Evolutionary conservation across 805 yeast genomes (phyloP).

Genomic region (Candida mattraensis): DNA sequence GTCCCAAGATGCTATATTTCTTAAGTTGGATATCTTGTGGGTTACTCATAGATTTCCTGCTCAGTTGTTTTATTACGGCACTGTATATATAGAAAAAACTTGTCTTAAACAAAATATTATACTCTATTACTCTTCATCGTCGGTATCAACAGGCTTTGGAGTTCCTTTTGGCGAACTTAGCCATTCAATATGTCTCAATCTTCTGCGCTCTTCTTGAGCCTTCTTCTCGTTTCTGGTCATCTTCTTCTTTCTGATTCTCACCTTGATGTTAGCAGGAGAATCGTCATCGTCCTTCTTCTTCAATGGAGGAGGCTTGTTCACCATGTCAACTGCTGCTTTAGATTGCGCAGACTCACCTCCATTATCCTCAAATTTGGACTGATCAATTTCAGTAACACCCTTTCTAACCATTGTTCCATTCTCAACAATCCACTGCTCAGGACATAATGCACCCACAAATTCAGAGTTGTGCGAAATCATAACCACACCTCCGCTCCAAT

Average conservation of each 20-base stretch:
- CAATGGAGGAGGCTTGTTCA: conserved; percentile 47
- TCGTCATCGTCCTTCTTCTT: conserved; percentile 69
- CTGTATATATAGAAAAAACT: conserved; percentile 16
- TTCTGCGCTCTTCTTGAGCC: conserved; percentile 86
- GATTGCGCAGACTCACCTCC: conserved; percentile 48
- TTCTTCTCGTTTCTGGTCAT: conserved; percentile 96
- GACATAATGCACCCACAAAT: conserved; percentile 95
- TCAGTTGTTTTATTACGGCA: conserved; percentile 23
- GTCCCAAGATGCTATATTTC: conserved; percentile 84
- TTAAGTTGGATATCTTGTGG: conserved; percentile 69
- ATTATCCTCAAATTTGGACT: conserved; percentile 79
- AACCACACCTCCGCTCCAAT: conserved; percentile 97
- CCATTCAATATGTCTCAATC: conserved; percentile 94
- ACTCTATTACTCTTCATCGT: conserved; percentile 82
- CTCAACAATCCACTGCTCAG: conserved; percentile 97
- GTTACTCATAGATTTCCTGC: conserved; percentile 38
- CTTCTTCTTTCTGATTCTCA: conserved; percentile 91
- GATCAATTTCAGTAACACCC: conserved; percentile 75
- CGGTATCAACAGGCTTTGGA: conserved; percentile 91
- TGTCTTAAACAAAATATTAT: no score
- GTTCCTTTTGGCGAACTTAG: conserved; percentile 96
- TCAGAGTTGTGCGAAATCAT: conserved; percentile 98
- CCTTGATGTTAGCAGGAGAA: conserved; percentile 95
- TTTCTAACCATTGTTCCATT: conserved; percentile 85
- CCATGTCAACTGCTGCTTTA: conserved; percentile 45